A percentile compares a stretch with the other conserved stretches of the same genome.
Evolutionary conservation across 768 basidiomycete genomes (phyloP).

Genomic region (Psilocybe cyanescens): DNA sequence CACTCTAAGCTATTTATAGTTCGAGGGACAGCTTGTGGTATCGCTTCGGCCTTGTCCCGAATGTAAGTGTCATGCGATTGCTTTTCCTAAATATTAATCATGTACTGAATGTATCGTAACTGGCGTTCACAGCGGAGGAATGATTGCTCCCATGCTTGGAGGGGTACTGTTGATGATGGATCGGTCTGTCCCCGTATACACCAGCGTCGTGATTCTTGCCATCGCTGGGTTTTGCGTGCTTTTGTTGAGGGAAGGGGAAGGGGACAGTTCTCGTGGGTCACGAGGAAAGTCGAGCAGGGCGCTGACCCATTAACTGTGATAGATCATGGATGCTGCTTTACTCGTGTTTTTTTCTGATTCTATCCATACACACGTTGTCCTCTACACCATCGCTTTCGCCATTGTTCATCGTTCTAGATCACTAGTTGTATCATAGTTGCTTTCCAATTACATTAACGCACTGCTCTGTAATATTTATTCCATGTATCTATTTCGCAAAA

Average conservation of each 20-base stretch:
- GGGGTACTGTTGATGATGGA: constrained; percentile 71
- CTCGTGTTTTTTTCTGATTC: not conserved
- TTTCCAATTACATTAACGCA: no score
- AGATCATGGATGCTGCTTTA: not conserved
- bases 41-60: constrained; percentile 84
- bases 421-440: no score
- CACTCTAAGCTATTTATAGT: constrained; percentile 40
- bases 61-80: constrained; percentile 52
- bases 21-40: constrained; percentile 87
- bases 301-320: constrained; percentile 11
- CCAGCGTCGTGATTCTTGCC: constrained; percentile 68
- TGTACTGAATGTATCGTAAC: constrained; percentile 6
- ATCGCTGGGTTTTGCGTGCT: constrained; percentile 67
- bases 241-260: constrained; percentile 55
- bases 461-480: no score
- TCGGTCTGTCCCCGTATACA: constrained; percentile 75
- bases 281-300: constrained; percentile 10
- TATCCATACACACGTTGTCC: not conserved
- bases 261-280: constrained; percentile 32
- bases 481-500: not conserved
- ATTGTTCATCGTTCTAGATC: no score
- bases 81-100: not conserved
- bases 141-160: constrained; percentile 85
- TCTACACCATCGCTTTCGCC: no score
- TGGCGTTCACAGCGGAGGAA: constrained; percentile 66